Conservation (phyloP, 306 rosid species). For the Corylus americana region DNA sequence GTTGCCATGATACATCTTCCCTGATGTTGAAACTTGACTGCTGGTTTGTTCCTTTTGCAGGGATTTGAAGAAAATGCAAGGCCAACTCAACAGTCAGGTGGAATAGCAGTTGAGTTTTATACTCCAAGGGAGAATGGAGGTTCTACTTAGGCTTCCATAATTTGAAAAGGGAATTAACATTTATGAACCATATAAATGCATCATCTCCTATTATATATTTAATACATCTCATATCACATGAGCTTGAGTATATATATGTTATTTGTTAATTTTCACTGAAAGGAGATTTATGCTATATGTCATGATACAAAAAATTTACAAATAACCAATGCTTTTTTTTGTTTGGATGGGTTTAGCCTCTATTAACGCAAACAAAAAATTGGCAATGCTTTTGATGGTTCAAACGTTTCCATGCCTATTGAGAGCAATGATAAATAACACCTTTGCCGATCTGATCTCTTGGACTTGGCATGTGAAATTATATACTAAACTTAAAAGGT, state of each 20-base stretch:
- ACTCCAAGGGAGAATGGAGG: slow-evolving; percentile 18
- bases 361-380: too few species aligned
- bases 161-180: neutral
- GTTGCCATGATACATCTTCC: neutral
- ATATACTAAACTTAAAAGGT: too few species aligned
- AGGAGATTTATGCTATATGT: neutral
- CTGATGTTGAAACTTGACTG: neutral
- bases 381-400: too few species aligned
- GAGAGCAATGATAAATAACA: too few species aligned
- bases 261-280: neutral
- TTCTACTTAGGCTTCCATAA: slow-evolving; percentile 5
- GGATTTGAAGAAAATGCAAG: slow-evolving; percentile 64
- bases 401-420: too few species aligned
- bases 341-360: too few species aligned
- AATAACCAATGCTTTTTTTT: too few species aligned
- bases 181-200: neutral
- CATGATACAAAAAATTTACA: neutral
- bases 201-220: neutral
- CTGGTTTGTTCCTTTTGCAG: slow-evolving; percentile 28
- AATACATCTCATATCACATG: neutral
- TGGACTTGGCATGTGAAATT: too few species aligned
- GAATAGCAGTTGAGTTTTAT: slow-evolving; percentile 50
- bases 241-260: neutral
- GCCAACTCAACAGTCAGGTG: slow-evolving; percentile 50
- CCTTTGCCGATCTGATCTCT: too few species aligned